Evolutionary conservation across 306 rosid genomes (phyloP), one percentile per base, ranked within the genome.

Genomic region (Aeschynomene evenia): DNA sequence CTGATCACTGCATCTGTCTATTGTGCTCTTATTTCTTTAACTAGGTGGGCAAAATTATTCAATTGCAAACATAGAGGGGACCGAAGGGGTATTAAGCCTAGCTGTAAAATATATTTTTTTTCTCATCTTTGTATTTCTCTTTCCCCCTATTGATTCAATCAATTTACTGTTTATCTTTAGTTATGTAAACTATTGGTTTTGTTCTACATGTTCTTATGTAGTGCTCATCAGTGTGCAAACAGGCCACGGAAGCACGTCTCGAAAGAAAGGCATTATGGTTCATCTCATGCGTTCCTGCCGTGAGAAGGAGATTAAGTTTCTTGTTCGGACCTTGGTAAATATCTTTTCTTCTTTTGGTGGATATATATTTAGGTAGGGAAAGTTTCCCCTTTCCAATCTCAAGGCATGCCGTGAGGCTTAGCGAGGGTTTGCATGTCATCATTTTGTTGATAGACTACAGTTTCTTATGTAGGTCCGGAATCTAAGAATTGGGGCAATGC

Each of bases 251-350:
- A 92, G 98, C 82, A 87, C 83, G 50, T 67, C 37, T 43, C 85
- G 92, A 51, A 92, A 89, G 95, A 92, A 86, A 87, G 85, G 80
- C 75, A 80, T 92, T 57, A 86, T 89, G 63, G 76, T 87, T 71
- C 86, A 77, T 84, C 98, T 92, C 78, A 79, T 92, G 90, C 79
- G 90, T 39, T 85, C 95, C 40, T 92, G 96, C 63, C 88, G 95
- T 45, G 98, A 89, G 84, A 92, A 86, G 84, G 98, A 92, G 85
- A 86, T 86, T 65, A 92, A 92, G 85, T 89, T 85, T 83, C 95
- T 92, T 69, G 96, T 92, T 69, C 89, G 98, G 40, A 89, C 98
- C 68, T 84, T 92, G 98, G 98, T 92, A 92, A 88, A 49, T 64
- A 33, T 53, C 74, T 62, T 2, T 1, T n/a, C 15, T 16, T 33